A percentile compares a stretch with the other conserved stretches of the same genome.
Evolutionary conservation across 2,329 filamentous ascomycete genomes (phyloP).

Genomic region (Taxawa tesnikishii): DNA sequence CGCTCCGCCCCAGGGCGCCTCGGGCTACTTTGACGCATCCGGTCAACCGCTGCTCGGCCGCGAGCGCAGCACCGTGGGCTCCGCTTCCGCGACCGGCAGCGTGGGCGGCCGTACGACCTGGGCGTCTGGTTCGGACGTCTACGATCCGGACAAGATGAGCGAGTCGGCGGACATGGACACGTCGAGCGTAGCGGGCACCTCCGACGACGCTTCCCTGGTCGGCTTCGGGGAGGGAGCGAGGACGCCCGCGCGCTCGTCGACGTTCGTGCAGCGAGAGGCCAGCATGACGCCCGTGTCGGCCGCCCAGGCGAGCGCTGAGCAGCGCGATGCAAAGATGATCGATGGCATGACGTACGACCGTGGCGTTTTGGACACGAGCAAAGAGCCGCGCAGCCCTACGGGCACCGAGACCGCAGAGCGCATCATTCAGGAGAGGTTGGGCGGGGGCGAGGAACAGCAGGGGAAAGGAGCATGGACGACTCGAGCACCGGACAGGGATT

Average conservation of each 20-base stretch:
- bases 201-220: slow-evolving; percentile 77
- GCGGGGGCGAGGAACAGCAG: slow-evolving; percentile 21
- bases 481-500: slow-evolving; percentile 24
- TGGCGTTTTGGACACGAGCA: slow-evolving; percentile 25
- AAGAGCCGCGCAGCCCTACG: slow-evolving; percentile 11
- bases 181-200: slow-evolving; percentile 65
- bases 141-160: slow-evolving; percentile 57
- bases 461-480: slow-evolving; percentile 29
- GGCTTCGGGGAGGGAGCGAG: slow-evolving; percentile 82
- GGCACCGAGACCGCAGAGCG: slow-evolving; percentile 48
- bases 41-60: slow-evolving; percentile 51
- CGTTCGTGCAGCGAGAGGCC: slow-evolving; percentile 25
- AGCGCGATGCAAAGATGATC: slow-evolving; percentile 28
- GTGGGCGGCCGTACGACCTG: slow-evolving; percentile 56
- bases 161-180: slow-evolving; percentile 34
- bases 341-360: slow-evolving; percentile 35
- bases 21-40: slow-evolving; percentile 70
- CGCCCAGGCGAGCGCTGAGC: slow-evolving; percentile 16
- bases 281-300: slow-evolving; percentile 17
- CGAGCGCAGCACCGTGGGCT: slow-evolving; percentile 82
- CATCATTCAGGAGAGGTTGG: slow-evolving; percentile 49
- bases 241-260: slow-evolving; percentile 46
- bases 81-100: slow-evolving; percentile 76
- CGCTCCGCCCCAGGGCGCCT: slow-evolving; percentile 25
- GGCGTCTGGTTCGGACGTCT: slow-evolving; percentile 51